A percentile compares a stretch with the other conserved stretches of the same genome.
Evolutionary conservation across 2,329 filamentous ascomycete species (phyloP).

Genomic region (Neospermospora avenae): DNA sequence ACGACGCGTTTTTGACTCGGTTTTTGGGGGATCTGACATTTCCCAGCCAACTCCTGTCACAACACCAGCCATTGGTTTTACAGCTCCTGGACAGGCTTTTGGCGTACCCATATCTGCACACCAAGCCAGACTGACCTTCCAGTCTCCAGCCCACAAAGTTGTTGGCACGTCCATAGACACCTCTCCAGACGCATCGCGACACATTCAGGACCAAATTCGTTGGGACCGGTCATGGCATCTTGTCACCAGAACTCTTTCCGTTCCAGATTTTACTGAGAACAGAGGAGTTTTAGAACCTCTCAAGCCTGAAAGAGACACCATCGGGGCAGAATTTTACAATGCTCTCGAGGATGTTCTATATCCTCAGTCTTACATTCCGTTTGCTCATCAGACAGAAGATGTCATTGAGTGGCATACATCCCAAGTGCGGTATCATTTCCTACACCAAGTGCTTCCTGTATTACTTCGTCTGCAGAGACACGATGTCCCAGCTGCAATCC

Average conservation of each 20-base stretch:
- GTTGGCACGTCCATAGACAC: neutral
- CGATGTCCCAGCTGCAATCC: slow-evolving; percentile 42
- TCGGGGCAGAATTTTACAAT: slow-evolving; percentile 43
- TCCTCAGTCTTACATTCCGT: slow-evolving; percentile 44
- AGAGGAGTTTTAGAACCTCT: slow-evolving; percentile 20
- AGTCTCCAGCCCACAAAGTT: slow-evolving; percentile 6
- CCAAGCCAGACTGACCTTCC: neutral
- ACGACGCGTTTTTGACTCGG: slow-evolving; percentile 34
- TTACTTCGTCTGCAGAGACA: slow-evolving; percentile 42
- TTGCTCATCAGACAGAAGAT: slow-evolving; percentile 52
- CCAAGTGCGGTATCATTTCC: slow-evolving; percentile 59
- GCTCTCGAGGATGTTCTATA: slow-evolving; percentile 53
- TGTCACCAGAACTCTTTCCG: slow-evolving; percentile 54
- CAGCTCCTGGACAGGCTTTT: slow-evolving; percentile 27
- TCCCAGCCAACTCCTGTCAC: slow-evolving; percentile 32
- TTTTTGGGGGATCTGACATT: slow-evolving; percentile 28
- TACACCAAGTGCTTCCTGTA: slow-evolving; percentile 55
- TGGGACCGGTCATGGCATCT: slow-evolving; percentile 62
- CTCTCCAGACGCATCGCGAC: slow-evolving; percentile 13
- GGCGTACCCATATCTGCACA: slow-evolving; percentile 18
- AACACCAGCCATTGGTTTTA: slow-evolving; percentile 28
- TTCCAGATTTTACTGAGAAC: slow-evolving; percentile 54
- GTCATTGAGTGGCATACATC: slow-evolving; percentile 58
- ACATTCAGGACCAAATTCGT: slow-evolving; percentile 44
- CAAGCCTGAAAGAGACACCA: slow-evolving; percentile 27